Conservation (phyloP, 768 basidiomycete species). For the Neoboletus brunneissimus region DNA sequence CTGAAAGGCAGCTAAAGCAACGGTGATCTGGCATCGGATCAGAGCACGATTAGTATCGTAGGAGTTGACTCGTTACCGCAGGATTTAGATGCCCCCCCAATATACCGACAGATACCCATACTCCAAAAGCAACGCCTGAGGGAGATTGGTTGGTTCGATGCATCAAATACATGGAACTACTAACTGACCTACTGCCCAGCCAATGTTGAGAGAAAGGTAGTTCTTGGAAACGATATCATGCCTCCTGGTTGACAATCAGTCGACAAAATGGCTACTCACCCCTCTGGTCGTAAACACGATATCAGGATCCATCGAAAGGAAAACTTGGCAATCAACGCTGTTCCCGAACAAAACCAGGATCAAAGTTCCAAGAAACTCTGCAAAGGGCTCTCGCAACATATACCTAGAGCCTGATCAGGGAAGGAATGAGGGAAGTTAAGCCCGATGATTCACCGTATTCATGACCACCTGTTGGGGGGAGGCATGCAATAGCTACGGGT, state of each 20-base stretch:
- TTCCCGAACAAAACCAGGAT: slow-evolving; percentile 54
- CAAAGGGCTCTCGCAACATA: slow-evolving; percentile 50
- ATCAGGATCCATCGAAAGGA: slow-evolving; percentile 40
- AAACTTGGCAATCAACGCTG: slow-evolving; percentile 53
- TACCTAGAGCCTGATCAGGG: slow-evolving; percentile 26
- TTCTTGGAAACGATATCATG: slow-evolving; percentile 2
- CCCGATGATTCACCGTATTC: slow-evolving; percentile 40
- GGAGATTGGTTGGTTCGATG: background rate
- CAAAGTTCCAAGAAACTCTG: slow-evolving; percentile 58
- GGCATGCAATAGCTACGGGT: background rate
- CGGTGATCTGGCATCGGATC: slow-evolving; percentile 46
- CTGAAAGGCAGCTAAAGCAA: slow-evolving; percentile 61
- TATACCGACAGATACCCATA: slow-evolving; percentile 60
- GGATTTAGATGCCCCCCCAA: slow-evolving; percentile 73
- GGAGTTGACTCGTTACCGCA: slow-evolving; percentile 39
- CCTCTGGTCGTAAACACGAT: slow-evolving; percentile 48
- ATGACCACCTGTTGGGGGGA: slow-evolving; percentile 50
- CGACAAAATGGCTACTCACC: slow-evolving; percentile 35
- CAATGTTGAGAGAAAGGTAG: slow-evolving; percentile 20
- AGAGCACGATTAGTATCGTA: background rate
- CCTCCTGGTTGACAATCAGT: background rate
- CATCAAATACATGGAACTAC: background rate
- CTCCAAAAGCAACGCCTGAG: slow-evolving; percentile 54
- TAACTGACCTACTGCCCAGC: slow-evolving; percentile 20
- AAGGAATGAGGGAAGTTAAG: background rate